phyloP scores from a whole-genome alignment of 192 early-diverging fungal genomes.

The Phlyctochytrium bullatum region DNA sequence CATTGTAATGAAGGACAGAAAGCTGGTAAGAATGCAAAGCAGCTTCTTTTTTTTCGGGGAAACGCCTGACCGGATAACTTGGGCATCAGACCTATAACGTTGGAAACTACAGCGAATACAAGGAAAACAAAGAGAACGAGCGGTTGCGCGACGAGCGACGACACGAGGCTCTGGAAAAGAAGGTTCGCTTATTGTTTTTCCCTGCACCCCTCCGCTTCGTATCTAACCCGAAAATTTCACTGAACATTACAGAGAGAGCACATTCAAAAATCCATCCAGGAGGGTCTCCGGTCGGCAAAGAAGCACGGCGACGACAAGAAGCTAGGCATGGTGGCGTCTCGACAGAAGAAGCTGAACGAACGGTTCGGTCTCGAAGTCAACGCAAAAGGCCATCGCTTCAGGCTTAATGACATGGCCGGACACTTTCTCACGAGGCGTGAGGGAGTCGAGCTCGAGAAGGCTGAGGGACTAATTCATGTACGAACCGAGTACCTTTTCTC shows the following conservation, averaged over 20 bases:
- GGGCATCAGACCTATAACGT: slow-evolving; percentile 73
- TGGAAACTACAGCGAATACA: slow-evolving; percentile 86
- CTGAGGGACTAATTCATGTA: slow-evolving; percentile 46
- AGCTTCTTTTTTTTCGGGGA: slow-evolving; percentile 70
- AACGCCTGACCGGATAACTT: slow-evolving; percentile 63
- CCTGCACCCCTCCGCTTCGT: slow-evolving; percentile 8
- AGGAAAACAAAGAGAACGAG: slow-evolving; percentile 71
- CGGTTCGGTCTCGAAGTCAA: slow-evolving; percentile 48
- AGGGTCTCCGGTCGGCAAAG: slow-evolving; percentile 67
- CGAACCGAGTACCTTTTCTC: not conserved
- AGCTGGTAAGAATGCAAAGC: slow-evolving; percentile 1
- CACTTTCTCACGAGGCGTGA: slow-evolving; percentile 16
- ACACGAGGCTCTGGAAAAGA: slow-evolving; percentile 61
- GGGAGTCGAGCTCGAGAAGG: slow-evolving; percentile 24
- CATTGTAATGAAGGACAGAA: slow-evolving; percentile 21
- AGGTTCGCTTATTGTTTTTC: no score
- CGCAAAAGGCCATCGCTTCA: slow-evolving; percentile 43
- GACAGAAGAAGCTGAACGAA: slow-evolving; percentile 39
- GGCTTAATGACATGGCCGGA: slow-evolving; percentile 43
- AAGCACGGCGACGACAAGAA: slow-evolving; percentile 81
- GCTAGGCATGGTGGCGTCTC: slow-evolving; percentile 61
- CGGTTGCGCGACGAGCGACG: slow-evolving; percentile 65
- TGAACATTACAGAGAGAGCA: slow-evolving; percentile 46
- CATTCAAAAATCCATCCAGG: slow-evolving; percentile 77
- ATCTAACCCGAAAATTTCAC: not conserved